phyloP scores from a whole-genome alignment of 345 rosid genomes.

The Heritiera fomes region DNA sequence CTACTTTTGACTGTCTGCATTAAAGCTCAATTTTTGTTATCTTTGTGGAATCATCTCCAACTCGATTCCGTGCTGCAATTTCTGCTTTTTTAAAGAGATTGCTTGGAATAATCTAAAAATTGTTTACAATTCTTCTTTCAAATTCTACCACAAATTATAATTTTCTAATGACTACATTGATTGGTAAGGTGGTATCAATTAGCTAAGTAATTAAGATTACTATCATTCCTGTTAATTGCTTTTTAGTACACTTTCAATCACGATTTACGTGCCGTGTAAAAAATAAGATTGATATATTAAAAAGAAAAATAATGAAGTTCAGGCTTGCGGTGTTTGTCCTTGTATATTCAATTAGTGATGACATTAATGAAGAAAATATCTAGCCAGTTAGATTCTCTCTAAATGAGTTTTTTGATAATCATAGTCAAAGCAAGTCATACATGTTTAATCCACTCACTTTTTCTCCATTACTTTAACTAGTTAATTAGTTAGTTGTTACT shows the following conservation, averaged over 20 bases:
- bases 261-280: background rate
- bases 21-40: background rate
- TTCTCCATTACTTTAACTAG: background rate
- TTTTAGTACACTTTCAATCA: too few relatives aligned
- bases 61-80: background rate
- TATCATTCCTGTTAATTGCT: too few relatives aligned
- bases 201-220: too few relatives aligned
- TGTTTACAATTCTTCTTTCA: background rate
- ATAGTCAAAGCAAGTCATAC: background rate
- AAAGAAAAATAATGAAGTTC: background rate
- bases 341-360: background rate
- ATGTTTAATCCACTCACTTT: background rate
- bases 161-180: too few relatives aligned
- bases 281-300: too few relatives aligned
- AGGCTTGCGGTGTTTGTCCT: background rate
- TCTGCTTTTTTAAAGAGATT: background rate
- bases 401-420: background rate
- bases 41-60: background rate
- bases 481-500: background rate
- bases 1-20: constrained; percentile 19
- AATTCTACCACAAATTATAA: too few relatives aligned
- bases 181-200: too few relatives aligned
- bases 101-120: too few relatives aligned
- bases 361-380: background rate
- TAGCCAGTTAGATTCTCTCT: background rate